Evolutionary conservation across 345 rosid genomes (phyloP).

Genomic region (Citrus mangshanensis): DNA sequence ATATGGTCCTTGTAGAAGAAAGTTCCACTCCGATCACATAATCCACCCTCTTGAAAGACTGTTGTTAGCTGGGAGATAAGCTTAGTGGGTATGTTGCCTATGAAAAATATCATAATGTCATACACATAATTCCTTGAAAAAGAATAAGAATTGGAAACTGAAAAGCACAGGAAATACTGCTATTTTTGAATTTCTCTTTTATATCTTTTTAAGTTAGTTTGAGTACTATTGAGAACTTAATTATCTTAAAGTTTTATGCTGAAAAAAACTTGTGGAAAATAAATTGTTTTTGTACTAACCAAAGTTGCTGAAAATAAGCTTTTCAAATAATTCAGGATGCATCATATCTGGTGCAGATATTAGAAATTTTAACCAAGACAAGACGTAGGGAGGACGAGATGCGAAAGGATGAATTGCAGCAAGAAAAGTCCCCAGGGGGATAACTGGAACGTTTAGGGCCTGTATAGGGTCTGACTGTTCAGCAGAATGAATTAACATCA

Average conservation of each 20-base stretch:
- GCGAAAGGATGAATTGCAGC: conserved; percentile 61
- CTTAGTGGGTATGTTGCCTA: conserved; percentile 75
- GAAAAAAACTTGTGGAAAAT: not conserved
- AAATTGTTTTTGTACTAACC: conserved; percentile 34
- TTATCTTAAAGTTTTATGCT: not conserved
- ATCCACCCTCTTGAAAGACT: conserved; percentile 57
- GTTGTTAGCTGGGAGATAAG: conserved; percentile 70
- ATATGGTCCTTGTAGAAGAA: conserved; percentile 72
- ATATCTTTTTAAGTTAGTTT: not conserved
- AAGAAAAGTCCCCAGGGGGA: conserved; percentile 64
- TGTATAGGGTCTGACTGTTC: conserved; percentile 62
- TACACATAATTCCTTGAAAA: not conserved
- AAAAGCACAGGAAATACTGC: not conserved
- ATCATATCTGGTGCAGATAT: conserved; percentile 72
- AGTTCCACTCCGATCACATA: conserved; percentile 53
- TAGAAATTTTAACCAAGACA: conserved; percentile 58
- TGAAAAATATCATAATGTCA: conserved; percentile 9
- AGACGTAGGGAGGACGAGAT: conserved; percentile 57
- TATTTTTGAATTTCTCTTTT: not conserved
- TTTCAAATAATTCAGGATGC: conserved; percentile 60
- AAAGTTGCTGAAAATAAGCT: conserved; percentile 64
- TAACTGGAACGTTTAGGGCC: conserved; percentile 53
- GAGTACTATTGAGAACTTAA: not conserved
- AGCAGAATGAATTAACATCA: conserved; percentile 13
- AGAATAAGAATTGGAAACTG: not conserved